Conservation (phyloP, 306 rosid species). For the Castanea mollissima region DNA sequence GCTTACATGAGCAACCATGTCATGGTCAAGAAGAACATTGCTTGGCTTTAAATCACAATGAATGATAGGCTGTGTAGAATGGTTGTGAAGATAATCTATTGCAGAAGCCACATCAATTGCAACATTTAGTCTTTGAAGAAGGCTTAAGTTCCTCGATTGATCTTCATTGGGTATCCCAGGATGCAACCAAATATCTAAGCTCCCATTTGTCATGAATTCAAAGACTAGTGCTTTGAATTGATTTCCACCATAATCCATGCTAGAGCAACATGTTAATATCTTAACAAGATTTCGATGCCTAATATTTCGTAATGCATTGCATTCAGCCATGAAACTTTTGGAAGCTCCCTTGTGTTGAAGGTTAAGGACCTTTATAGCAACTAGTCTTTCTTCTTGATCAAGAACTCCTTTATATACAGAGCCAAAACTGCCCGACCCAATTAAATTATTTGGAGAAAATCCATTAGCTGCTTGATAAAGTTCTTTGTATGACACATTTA, state of each 20-base stretch:
- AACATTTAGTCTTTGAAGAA: constrained; percentile 26
- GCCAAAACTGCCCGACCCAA: constrained; percentile 24
- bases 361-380: constrained; percentile 33
- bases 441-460: background rate
- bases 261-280: constrained; percentile 33
- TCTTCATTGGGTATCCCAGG: background rate
- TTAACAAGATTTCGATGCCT: constrained; percentile 30
- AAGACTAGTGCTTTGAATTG: constrained; percentile 35
- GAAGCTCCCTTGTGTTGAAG: constrained; percentile 26
- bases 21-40: constrained; percentile 20
- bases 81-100: constrained; percentile 19
- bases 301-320: constrained; percentile 13
- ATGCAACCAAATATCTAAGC: constrained; percentile 35
- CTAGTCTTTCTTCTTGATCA: constrained; percentile 6
- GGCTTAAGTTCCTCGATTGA: background rate
- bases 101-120: constrained; percentile 16
- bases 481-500: background rate
- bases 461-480: too few relatives aligned
- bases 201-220: constrained; percentile 28
- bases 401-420: constrained; percentile 28
- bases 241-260: constrained; percentile 21
- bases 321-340: constrained; percentile 28
- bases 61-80: background rate
- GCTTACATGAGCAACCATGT: constrained; percentile 18
- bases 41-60: constrained; percentile 22